These are phyloP conservation scores for Boletus rex-veris DNA, from an alignment of 768 basidiomycete genomes.

Conservation along the genomic window DNA sequence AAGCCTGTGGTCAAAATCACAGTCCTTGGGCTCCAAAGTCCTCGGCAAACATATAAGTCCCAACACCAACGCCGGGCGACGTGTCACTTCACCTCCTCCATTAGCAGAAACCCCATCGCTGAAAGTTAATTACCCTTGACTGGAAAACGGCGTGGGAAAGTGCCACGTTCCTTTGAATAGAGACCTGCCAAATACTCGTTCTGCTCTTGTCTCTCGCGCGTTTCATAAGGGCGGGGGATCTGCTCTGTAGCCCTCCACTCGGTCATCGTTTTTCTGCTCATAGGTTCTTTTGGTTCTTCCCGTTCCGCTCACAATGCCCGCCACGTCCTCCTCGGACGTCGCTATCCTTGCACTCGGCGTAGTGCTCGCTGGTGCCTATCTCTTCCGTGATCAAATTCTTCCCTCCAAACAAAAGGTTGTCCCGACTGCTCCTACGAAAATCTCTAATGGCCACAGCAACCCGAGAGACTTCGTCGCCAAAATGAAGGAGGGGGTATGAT, in stretches of 20 bases:
- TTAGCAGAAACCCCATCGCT: neutral
- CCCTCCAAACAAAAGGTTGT: constrained; percentile 58
- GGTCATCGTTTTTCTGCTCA: neutral
- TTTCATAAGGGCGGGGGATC: neutral
- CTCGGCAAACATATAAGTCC: neutral
- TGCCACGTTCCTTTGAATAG: constrained; percentile 37
- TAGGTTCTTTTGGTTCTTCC: neutral
- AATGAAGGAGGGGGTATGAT: constrained; percentile 86
- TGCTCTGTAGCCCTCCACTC: neutral
- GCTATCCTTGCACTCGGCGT: constrained; percentile 71
- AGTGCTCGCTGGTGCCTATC: constrained; percentile 70
- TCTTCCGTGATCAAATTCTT: constrained; percentile 82
- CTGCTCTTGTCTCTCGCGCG: constrained; percentile 16
- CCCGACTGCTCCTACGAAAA: constrained; percentile 42
- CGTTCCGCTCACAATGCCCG: constrained; percentile 44
- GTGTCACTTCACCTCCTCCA: neutral
- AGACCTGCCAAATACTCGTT: neutral
- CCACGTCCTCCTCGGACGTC: constrained; percentile 66
- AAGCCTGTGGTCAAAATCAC: neutral
- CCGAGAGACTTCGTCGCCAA: constrained; percentile 93
- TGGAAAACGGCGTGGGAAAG: constrained; percentile 34
- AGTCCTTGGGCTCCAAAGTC: too few relatives aligned
- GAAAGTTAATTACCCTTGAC: constrained; percentile 11
- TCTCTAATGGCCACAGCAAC: constrained; percentile 68
- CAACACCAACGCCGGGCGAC: neutral